Conservation (phyloP, 352 stramenopile genomes). For the Globisporangium rhizosaccharum region DNA sequence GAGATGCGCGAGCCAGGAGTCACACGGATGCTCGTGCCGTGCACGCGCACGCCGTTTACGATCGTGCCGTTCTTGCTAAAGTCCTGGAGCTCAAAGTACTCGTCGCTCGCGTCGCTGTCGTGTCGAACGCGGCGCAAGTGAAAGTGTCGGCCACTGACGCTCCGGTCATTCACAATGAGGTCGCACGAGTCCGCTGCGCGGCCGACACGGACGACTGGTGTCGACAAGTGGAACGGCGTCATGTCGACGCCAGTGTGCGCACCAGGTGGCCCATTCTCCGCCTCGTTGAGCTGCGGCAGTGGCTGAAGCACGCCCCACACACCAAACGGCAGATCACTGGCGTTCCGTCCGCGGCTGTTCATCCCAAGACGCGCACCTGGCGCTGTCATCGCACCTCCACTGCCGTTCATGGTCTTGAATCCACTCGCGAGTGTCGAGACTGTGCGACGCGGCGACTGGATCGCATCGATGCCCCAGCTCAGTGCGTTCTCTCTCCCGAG, state of each 20-base stretch:
- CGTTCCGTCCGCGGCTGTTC: neutral
- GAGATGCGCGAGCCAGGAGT: conserved; percentile 73
- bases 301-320: conserved; percentile 70
- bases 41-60: conserved; percentile 82
- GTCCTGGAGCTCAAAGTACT: conserved; percentile 80
- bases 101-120: conserved; percentile 43
- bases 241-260: conserved; percentile 30
- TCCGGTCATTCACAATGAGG: conserved; percentile 85
- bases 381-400: neutral
- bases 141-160: conserved; percentile 83
- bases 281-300: conserved; percentile 67
- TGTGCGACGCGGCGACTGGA: conserved; percentile 67
- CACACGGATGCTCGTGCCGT: conserved; percentile 70
- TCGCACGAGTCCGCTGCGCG: conserved; percentile 80
- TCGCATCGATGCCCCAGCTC: conserved; percentile 76
- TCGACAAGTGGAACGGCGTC: conserved; percentile 60
- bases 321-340: conserved; percentile 47
- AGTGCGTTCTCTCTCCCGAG: conserved; percentile 73
- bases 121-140: conserved; percentile 63
- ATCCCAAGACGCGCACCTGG: neutral
- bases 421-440: conserved; percentile 6
- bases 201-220: conserved; percentile 69
- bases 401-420: conserved; percentile 3
- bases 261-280: conserved; percentile 27
- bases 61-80: conserved; percentile 90